These are phyloP conservation scores for Kluyveromyces wickerhamii DNA, from an alignment of 805 yeast species.

Conservation along the genomic window DNA sequence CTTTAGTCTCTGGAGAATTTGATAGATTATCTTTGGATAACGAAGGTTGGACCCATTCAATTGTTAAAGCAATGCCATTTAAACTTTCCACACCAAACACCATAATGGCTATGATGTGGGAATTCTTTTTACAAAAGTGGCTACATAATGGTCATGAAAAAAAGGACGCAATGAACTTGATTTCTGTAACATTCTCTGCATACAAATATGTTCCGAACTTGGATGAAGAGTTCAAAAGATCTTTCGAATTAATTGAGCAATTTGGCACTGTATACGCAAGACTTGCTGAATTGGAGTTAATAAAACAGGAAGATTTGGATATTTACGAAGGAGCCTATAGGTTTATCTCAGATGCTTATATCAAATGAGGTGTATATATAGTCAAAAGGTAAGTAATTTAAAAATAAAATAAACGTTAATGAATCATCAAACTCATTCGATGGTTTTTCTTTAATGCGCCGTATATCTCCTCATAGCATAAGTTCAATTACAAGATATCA, in stretches of 20 bases:
- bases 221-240: conserved; percentile 22
- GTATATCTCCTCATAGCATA: too few relatives aligned
- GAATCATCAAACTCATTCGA: too few relatives aligned
- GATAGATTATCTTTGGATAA: conserved; percentile 42
- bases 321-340: conserved; percentile 17
- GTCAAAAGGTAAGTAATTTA: too few relatives aligned
- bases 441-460: too few relatives aligned
- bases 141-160: conserved; percentile 29
- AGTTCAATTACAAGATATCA: too few relatives aligned
- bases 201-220: conserved; percentile 23
- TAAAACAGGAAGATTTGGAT: conserved; percentile 16
- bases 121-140: conserved; percentile 28
- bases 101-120: conserved; percentile 41
- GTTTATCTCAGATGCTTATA: conserved; percentile 1
- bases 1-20: conserved; percentile 49
- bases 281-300: conserved; percentile 15
- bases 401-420: too few relatives aligned
- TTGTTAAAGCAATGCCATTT: conserved; percentile 57
- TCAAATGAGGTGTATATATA: too few relatives aligned
- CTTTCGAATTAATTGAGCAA: conserved; percentile 17
- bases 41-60: conserved; percentile 45
- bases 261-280: conserved; percentile 13
- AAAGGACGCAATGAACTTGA: conserved; percentile 24
- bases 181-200: conserved; percentile 24
- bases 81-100: conserved; percentile 48